Evolutionary conservation across 208 protist species (phyloP), one percentile per base, ranked within the genome.

Genomic region (Tetramitus jugosus): DNA sequence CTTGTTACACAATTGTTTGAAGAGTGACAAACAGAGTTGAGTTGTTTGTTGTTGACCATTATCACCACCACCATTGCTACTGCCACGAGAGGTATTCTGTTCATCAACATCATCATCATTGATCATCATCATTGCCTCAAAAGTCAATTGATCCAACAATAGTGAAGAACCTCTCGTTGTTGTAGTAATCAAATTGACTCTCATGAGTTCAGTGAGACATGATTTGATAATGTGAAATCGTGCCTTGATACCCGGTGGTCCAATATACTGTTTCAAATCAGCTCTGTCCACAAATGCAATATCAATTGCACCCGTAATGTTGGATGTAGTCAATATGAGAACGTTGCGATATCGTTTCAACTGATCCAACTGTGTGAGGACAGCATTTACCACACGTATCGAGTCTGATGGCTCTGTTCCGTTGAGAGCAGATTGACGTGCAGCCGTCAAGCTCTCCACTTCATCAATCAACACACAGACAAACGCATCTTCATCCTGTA

Each of bases 341-440:
- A 97, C 87, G 78, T 98, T 98, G 2, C 46, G 74, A 49, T 83
- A 82, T 1, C 78, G 49, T 82, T 94, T 90, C 3, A 98, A 81
- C 23, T 80, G 80, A 84, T 99, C 96, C 17, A 99, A 78, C 81
- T 99, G 95, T 8, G 96, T 98, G 0, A 99, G 87, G 35, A 99
- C 80, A 26, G 96, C 95, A 80, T 98, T 94, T 31, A 94, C 91
- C 2, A 96, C 93, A 35, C 95, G 83, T 62, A 98, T 94, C 0
- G 94, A 86, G 77, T 98, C 95, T 0, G 92, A 94, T 10, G 95
- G 96, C 78, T 98, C 96, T 52, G 87, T 90, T 67, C 93, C 92
- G 39, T 83, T 86, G 82, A 94, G 87, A 3, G 92, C 88, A 1
- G 92, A 83, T 31, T 92, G 83, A 33, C 94, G 79, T 8, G 94